Conservation (phyloP, 805 yeast genomes). For the Candida yuanshanica region DNA sequence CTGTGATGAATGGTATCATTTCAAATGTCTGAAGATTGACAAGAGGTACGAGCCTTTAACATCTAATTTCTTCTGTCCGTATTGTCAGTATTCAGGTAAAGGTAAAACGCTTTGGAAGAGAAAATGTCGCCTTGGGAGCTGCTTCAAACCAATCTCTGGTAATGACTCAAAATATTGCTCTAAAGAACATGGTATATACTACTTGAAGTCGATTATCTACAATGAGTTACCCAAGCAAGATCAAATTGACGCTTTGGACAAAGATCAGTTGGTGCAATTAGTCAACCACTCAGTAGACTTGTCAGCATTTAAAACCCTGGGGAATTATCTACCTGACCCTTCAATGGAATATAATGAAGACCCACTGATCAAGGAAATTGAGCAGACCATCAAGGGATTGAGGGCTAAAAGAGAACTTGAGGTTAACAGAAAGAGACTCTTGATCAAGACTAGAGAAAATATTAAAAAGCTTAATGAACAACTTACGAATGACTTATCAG, state of each 20-base stretch:
- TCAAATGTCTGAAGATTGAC: conserved; percentile 63
- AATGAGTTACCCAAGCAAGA: conserved; percentile 1
- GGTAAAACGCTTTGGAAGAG: conserved; percentile 64
- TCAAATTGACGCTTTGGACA: conserved; percentile 3
- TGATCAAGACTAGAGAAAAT: conserved; percentile 21
- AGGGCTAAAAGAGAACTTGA: conserved; percentile 2
- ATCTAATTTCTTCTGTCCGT: conserved; percentile 63
- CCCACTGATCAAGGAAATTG: conserved; percentile 6
- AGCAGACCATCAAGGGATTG: not conserved
- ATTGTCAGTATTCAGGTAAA: conserved; percentile 47
- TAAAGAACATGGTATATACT: conserved; percentile 55
- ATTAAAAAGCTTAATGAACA: conserved; percentile 23
- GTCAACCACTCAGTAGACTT: conserved; percentile 7
- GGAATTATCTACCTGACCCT: conserved; percentile 38
- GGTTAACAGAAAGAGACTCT: conserved; percentile 11
- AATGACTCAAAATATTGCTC: conserved; percentile 65
- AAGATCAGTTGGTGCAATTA: conserved; percentile 9
- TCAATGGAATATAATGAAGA: conserved; percentile 22
- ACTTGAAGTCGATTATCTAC: conserved; percentile 7
- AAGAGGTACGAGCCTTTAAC: conserved; percentile 48
- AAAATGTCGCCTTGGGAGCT: conserved; percentile 58
- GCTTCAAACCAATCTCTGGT: conserved; percentile 47
- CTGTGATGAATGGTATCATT: conserved; percentile 94
- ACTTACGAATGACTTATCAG: conserved; percentile 7
- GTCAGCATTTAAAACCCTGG: conserved; percentile 25